Evolutionary conservation across 805 yeast species (phyloP).

Genomic region (Kodamaea nitidulidarum): DNA sequence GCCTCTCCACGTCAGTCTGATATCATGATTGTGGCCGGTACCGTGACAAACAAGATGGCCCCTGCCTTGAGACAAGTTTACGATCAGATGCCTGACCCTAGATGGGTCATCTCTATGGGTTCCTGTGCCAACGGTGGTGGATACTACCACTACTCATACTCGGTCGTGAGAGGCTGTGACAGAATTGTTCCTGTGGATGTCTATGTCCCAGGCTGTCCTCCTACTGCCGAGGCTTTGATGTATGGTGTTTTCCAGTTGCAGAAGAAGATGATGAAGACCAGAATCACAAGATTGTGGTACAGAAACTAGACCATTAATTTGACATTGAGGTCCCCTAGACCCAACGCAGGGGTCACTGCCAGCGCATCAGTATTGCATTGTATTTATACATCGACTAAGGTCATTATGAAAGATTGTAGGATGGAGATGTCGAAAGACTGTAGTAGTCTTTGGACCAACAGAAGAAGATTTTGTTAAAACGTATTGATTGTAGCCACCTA

Average conservation of each 20-base stretch:
- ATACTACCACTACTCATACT: slow-evolving; percentile 83
- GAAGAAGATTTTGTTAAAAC: no score
- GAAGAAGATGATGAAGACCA: slow-evolving; percentile 82
- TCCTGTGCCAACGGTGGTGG: slow-evolving; percentile 95
- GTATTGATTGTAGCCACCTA: no score
- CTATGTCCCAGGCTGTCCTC: slow-evolving; percentile 92
- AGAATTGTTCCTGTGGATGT: slow-evolving; percentile 85
- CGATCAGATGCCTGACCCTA: slow-evolving; percentile 92
- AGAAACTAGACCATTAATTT: slow-evolving; percentile 36
- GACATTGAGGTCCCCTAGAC: slow-evolving; percentile 4
- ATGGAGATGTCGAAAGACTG: no score
- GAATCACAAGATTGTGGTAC: slow-evolving; percentile 83
- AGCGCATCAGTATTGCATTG: slow-evolving; percentile 8
- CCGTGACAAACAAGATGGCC: slow-evolving; percentile 89
- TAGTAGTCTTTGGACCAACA: no score
- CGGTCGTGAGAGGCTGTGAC: slow-evolving; percentile 89
- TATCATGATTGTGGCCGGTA: slow-evolving; percentile 89
- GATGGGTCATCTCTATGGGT: slow-evolving; percentile 94
- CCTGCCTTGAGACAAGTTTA: slow-evolving; percentile 90
- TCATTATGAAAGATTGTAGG: no score
- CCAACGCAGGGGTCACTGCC: not conserved
- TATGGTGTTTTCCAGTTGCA: slow-evolving; percentile 86
- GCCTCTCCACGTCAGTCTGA: slow-evolving; percentile 92
- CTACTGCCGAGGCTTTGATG: slow-evolving; percentile 86
- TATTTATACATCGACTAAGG: slow-evolving; percentile 9